phyloP scores from a whole-genome alignment of 768 basidiomycete genomes.

The Lactarius vividus region DNA sequence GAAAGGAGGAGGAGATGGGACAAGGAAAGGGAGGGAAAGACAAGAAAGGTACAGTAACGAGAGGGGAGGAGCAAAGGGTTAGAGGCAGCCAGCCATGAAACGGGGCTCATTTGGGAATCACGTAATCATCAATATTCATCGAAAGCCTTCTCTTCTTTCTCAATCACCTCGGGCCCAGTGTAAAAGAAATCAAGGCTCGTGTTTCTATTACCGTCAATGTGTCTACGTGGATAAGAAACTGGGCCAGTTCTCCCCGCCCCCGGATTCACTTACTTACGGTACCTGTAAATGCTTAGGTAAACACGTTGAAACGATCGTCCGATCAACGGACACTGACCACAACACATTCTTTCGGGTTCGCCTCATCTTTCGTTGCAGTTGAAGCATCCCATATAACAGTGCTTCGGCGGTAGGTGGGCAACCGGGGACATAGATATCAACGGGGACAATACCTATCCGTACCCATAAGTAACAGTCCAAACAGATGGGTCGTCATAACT shows the following conservation, averaged over 20 bases:
- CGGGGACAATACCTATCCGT: slow-evolving; percentile 83
- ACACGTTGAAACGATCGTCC: background rate
- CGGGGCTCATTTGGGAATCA: background rate
- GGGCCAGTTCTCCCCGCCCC: background rate
- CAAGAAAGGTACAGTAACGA: background rate
- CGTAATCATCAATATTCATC: background rate
- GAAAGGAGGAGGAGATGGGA: background rate
- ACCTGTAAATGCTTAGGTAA: slow-evolving; percentile 30
- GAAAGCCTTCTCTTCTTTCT: background rate
- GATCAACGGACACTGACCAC: slow-evolving; percentile 56
- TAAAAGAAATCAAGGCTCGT: background rate
- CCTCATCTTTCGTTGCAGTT: slow-evolving; percentile 95
- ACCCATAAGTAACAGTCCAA: slow-evolving; percentile 14
- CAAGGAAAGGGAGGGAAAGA: background rate
- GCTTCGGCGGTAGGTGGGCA: slow-evolving; percentile 97
- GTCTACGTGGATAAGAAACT: background rate
- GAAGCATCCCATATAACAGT: slow-evolving; percentile 92
- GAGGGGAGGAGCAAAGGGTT: background rate
- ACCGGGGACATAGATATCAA: slow-evolving; percentile 97
- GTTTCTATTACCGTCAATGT: background rate
- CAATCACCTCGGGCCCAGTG: background rate
- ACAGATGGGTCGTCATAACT: slow-evolving; percentile 32
- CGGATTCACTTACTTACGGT: slow-evolving; percentile 47
- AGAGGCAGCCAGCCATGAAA: background rate
- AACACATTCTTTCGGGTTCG: slow-evolving; percentile 80